Percentiles rank a stretch among this genome's conserved stretches.
These are phyloP conservation scores for Hypoxylon sp. DNA, from an alignment of 2,329 filamentous ascomycete genomes.

Conservation along the genomic window DNA sequence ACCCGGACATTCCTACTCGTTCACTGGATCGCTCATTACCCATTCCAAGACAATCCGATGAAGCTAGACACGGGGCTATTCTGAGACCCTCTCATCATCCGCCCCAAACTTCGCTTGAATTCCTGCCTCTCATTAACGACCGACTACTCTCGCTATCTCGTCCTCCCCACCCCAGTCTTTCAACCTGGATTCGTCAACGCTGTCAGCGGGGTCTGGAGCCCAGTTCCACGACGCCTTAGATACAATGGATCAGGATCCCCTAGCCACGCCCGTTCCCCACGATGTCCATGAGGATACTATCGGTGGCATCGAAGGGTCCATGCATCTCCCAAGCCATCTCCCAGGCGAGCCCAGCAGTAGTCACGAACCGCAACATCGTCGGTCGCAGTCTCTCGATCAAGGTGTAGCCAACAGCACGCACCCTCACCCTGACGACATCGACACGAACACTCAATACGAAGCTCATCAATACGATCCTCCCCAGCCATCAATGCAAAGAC, in stretches of 20 bases:
- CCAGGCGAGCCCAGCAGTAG: conserved; percentile 43
- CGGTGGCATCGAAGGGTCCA: conserved; percentile 64
- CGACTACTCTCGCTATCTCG: conserved; percentile 12
- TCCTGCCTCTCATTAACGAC: conserved; percentile 32
- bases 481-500: conserved; percentile 65
- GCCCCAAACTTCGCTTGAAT: conserved; percentile 28
- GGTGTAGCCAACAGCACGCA: conserved; percentile 57
- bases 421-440: conserved; percentile 54
- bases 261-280: conserved; percentile 48
- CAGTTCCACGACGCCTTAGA: conserved; percentile 68
- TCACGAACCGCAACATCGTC: conserved; percentile 58
- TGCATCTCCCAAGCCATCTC: conserved; percentile 59
- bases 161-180: conserved; percentile 22
- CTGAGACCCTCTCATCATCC: conserved; percentile 45
- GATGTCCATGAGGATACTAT: conserved; percentile 66
- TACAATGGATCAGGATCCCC: conserved; percentile 64
- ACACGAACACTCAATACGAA: conserved; percentile 61
- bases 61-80: conserved; percentile 41
- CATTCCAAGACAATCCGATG: conserved; percentile 46
- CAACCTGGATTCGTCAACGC: conserved; percentile 67
- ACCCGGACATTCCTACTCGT: conserved; percentile 45
- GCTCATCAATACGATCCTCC: conserved; percentile 62
- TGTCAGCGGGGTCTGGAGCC: conserved; percentile 65
- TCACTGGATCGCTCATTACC: conserved; percentile 31
- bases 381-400: conserved; percentile 67